These are phyloP conservation scores for Neonectria neomacrospora DNA, from an alignment of 2,329 filamentous ascomycete species.

Conservation along the genomic window DNA sequence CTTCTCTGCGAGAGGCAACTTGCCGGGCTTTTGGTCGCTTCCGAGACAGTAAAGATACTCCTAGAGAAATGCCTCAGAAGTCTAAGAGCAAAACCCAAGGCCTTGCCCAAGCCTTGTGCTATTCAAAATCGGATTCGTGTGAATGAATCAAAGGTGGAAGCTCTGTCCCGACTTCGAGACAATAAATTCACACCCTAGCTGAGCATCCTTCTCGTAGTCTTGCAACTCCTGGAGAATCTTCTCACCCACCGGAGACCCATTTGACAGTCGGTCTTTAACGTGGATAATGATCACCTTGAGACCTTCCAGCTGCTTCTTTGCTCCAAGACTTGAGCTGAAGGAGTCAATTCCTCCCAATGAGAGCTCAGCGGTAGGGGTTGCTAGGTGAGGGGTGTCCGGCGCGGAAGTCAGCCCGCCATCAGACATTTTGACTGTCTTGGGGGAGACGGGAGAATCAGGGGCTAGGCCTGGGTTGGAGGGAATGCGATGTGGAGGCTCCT, in stretches of 20 bases:
- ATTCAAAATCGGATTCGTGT: conserved; percentile 16
- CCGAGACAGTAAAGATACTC: not conserved
- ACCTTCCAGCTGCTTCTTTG: conserved; percentile 70
- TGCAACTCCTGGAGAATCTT: conserved; percentile 76
- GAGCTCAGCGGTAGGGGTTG: conserved; percentile 61
- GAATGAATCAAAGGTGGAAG: conserved; percentile 56
- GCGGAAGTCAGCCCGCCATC: conserved; percentile 30
- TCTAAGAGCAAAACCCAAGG: not conserved
- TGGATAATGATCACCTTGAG: conserved; percentile 90
- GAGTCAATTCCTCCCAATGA: conserved; percentile 53
- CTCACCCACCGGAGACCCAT: conserved; percentile 73
- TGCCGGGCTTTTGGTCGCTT: not conserved
- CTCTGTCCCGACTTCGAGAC: conserved; percentile 75
- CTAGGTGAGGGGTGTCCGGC: conserved; percentile 55
- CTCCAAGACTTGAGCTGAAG: conserved; percentile 34
- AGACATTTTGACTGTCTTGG: conserved; percentile 55
- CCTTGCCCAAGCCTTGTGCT: not conserved
- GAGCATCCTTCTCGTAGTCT: conserved; percentile 71
- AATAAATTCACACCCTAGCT: conserved; percentile 83
- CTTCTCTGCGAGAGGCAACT: not conserved
- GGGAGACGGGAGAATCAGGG: conserved; percentile 62
- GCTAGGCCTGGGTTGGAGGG: conserved; percentile 35
- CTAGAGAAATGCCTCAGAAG: not conserved
- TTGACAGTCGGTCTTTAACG: conserved; percentile 85
- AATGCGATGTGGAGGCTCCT: conserved; percentile 38